Evolutionary conservation across 208 protist genomes (phyloP), one percentile per base, ranked within the genome.

Genomic region (Spongospora subterranea): DNA sequence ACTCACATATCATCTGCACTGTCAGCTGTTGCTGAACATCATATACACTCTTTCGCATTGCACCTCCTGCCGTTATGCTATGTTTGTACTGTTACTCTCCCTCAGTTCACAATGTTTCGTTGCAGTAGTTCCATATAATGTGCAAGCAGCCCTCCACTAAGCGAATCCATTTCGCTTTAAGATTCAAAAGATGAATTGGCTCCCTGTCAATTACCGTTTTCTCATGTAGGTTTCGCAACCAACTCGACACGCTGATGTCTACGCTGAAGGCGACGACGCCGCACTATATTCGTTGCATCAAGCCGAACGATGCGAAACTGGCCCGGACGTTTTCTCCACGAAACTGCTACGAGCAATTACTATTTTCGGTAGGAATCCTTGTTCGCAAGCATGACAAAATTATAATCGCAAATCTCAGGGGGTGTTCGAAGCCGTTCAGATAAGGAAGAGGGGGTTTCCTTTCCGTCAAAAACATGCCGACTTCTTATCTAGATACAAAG

Each of bases 221-320:
- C 32, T 29, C 50, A 6, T 60, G n/a, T 24, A 60, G 50, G 50
- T 60, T 60, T 24, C 54, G 90, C 32, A 88, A 88, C 38, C 66
- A 93, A 38, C 76, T 93, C 24, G 41, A 39, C 38, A 0, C 29
- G 11, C 89, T 94, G 45, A 92, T 94, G 92, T 24, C 46, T 0
- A 94, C 89, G 38, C 54, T 94, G 6, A 38, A 77, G 40, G n/a
- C 39, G 0, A 94, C 92, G 41, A 40, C 46, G 38, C 91, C 91
- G 0, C 92, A 94, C 65, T 94, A 94, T 77, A 92, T 97, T 6
- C 91, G 96, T 32, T 97, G 96, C 92, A 95, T 97, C 60, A 97
- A 97, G 77, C 95, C 96, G 43, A 97, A 97, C 93, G 88, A 54
- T 0, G n/a, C 77, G 13, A 96, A 96, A 88, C 71, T 88, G 1